Evolutionary conservation across 2,329 filamentous ascomycete genomes (phyloP), one percentile per base, ranked within the genome.

Genomic region (Verticillium albo-atrum): DNA sequence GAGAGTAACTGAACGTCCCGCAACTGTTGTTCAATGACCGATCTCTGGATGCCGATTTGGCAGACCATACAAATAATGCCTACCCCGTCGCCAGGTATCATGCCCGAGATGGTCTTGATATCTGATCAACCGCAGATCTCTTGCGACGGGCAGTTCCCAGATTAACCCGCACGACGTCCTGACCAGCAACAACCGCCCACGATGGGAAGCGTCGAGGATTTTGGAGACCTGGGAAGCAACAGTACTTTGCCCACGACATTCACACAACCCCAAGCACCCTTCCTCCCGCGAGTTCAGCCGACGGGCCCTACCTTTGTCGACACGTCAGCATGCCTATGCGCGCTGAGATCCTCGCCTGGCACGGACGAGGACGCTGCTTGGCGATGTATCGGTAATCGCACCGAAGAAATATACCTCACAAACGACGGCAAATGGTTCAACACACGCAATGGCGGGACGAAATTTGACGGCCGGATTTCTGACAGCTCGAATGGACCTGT

Each of bases 331-430:
- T 78, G 75, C 56, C 67, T 77, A 26, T 78, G 75, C 51, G 71
- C 73, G 15, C 64, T 77, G 14, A 68, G 69, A 25, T 51, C 63
- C 20, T 57, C 67, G 3, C 66, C 69, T 2, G 58, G 55, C 2
- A 58, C 60, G 3, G 55, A 55, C 2, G 56, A 60, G 15, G 55
- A 64, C 27, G 65, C 68, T 12, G 67, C 68, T n/a, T 79, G 77
- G 77, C 75, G 77, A 60, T 79, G 77, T 61, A 74, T 78, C 30
- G 76, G 77, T 14, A 76, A 79, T 60, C 76, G 78, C 62, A 77
- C 74, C 0, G 66, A 76, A 51, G 70, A 69, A 2, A 69, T 76
- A 1, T 77, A 77, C 57, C 62, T 60, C 2, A 67, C 68, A 20
- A 74, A 65, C 23, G 70, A 66, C 3, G 77, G 77, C 4, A 79